Evolutionary conservation across 2,329 filamentous ascomycete genomes (phyloP), one percentile per base, ranked within the genome.

Genomic region (Myriosclerotinia scirpicola): DNA sequence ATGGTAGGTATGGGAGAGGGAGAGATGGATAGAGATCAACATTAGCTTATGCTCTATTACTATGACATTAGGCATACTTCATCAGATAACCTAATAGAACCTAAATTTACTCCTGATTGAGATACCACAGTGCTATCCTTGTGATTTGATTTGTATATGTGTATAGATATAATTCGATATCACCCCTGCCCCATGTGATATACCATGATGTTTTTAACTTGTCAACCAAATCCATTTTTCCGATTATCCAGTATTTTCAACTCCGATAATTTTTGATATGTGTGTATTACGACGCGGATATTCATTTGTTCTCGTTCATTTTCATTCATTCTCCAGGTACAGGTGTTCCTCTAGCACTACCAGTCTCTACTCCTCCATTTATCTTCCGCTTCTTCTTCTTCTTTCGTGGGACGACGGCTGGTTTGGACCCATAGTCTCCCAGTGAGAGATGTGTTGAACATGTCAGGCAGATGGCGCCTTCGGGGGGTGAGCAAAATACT

Each of bases 381-480:
- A 82, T 79, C 75, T 83, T 86, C 81, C 88, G 92, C 84, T 89
- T 92, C 82, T 90, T 93, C 77, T 89, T 91, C 81, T 89, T 93
- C 74, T 83, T 87, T 63, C 84, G 81, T 1, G 87, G 85, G 22
- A 93, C 81, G 6, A 94, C 89, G n/a, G 88, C 89, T 1, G 92
- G 92, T 73, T 88, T 91, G 6, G 85, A 82, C 26, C 91, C 91
- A 74, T 93, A 93, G 67, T 85, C 85, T 0, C 89, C 90, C n/a
- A 93, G 79, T n/a, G 87, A 83, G 40, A 97, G 81, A 73, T 87
- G 86, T 3, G 90, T 94, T 2, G 90, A 92, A 76, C 93, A 97
- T 0, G 92, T 96, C 70, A 95, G 80, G 77, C 93, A 97, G 70
- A 89, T 85, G 2, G 86, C 87, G 62, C 86, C 85, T 69, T 83